Conservation (phyloP, 768 basidiomycete species). For the Boletellus ananas region DNA sequence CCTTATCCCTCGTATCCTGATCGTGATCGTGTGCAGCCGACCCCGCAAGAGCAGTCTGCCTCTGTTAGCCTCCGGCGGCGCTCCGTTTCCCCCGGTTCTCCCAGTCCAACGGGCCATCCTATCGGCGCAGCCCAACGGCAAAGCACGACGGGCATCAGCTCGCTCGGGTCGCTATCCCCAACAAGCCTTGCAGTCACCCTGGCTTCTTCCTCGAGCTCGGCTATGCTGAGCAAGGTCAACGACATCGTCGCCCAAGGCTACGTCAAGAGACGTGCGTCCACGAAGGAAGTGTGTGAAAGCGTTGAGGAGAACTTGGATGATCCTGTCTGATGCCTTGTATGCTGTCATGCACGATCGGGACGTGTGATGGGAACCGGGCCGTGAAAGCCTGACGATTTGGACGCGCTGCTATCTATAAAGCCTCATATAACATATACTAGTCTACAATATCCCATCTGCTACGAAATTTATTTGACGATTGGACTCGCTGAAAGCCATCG, state of each 20-base stretch:
- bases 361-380: no score
- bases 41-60: background rate
- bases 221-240: constrained; percentile 32
- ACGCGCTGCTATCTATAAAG: no score
- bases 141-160: constrained; percentile 4
- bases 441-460: no score
- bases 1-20: constrained; percentile 25
- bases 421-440: no score
- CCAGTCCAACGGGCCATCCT: constrained; percentile 4
- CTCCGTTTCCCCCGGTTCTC: constrained; percentile 8
- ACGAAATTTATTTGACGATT: no score
- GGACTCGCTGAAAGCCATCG: no score
- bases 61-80: background rate
- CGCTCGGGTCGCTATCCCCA: constrained; percentile 21
- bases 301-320: background rate
- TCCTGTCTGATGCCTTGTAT: background rate
- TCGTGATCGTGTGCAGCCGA: background rate
- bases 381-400: no score
- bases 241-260: constrained; percentile 37
- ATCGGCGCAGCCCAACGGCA: constrained; percentile 3
- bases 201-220: constrained; percentile 20
- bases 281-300: background rate
- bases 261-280: constrained; percentile 17
- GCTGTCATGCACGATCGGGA: no score
- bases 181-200: constrained; percentile 21